Evolutionary conservation across 768 basidiomycete species (phyloP).

Genomic region (Boletus edulis): DNA sequence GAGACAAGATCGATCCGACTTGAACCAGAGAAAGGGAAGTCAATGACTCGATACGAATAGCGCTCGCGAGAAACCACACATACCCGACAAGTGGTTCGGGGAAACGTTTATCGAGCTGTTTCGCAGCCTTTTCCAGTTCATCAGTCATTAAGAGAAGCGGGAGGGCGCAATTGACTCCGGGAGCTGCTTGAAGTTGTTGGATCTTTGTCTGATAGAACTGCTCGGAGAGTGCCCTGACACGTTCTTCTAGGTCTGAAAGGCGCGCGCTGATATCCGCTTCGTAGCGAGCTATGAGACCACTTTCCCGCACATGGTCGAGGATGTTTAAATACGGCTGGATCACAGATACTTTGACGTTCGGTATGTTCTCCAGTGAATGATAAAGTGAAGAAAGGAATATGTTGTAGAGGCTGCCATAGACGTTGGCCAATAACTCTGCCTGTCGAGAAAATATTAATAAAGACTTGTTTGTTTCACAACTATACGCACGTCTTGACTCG

Average conservation of each 20-base stretch:
- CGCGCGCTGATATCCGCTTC: conserved; percentile 71
- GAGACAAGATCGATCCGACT: conserved; percentile 77
- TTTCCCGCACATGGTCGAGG: conserved; percentile 68
- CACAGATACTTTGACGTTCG: conserved; percentile 69
- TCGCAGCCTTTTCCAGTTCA: conserved; percentile 85
- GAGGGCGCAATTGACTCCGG: conserved; percentile 78
- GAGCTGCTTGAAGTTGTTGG: conserved; percentile 59
- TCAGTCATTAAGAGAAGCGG: conserved; percentile 83
- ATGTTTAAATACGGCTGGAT: conserved; percentile 62
- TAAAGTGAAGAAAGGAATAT: conserved; percentile 84
- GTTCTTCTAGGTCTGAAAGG: conserved; percentile 63
- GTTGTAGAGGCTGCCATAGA: conserved; percentile 77
- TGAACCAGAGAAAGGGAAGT: neutral
- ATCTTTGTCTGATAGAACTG: conserved; percentile 64
- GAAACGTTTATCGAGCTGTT: conserved; percentile 84
- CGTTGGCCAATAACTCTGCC: conserved; percentile 65
- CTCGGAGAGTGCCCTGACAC: conserved; percentile 55
- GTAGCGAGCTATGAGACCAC: conserved; percentile 68
- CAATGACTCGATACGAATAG: neutral
- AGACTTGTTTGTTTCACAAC: neutral
- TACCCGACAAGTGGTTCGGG: conserved; percentile 80
- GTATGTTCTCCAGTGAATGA: conserved; percentile 76
- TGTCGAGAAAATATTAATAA: conserved; percentile 27
- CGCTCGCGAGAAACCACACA: conserved; percentile 16
- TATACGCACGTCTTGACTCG: conserved; percentile 71